Conservation (phyloP, 805 yeast genomes). For the Ogataea chonburiensis region DNA sequence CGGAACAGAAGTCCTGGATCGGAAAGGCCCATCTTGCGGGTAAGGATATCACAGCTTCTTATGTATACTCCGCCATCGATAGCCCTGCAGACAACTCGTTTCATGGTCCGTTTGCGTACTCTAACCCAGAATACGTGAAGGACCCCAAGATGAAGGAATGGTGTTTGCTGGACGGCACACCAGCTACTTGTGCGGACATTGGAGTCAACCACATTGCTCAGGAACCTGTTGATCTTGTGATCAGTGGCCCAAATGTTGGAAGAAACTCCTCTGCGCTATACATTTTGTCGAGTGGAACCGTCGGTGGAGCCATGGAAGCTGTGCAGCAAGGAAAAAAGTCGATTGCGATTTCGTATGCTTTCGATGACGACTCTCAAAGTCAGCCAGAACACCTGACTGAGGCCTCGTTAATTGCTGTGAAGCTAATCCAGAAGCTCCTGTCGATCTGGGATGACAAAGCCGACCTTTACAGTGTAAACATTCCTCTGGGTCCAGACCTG, state of each 20-base stretch:
- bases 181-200: conserved; percentile 92
- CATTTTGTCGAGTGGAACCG: conserved; percentile 88
- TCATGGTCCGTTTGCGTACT: conserved; percentile 65
- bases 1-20: conserved; percentile 90
- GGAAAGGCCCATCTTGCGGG: conserved; percentile 97
- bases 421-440: conserved; percentile 58
- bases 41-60: conserved; percentile 55
- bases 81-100: conserved; percentile 49
- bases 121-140: conserved; percentile 40
- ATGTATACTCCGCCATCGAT: conserved; percentile 56
- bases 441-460: conserved; percentile 54
- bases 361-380: conserved; percentile 48
- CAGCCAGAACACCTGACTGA: conserved; percentile 48
- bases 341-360: conserved; percentile 87
- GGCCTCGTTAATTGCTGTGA: conserved; percentile 69
- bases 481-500: conserved; percentile 66
- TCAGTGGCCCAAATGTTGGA: conserved; percentile 96
- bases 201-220: conserved; percentile 71
- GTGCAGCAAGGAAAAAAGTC: conserved; percentile 68
- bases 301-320: conserved; percentile 97
- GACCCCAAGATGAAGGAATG: conserved; percentile 65
- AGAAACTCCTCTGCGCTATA: conserved; percentile 88
- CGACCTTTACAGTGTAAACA: conserved; percentile 79
- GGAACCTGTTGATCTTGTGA: conserved; percentile 75
- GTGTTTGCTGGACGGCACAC: conserved; percentile 88